Conservation (phyloP, 176 grass and related monocot species). For the bread wheat (Triticum aestivum) region IWGSC_CS_RefSeq_v2.1 NC_057806.1:49266737-49267236, state of each 20-base stretch:
- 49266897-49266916: conserved; percentile 16
- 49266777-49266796: conserved; percentile 82
- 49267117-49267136: background rate
- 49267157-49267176: background rate
- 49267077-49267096: conserved; percentile 18
- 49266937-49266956: conserved; percentile 83
- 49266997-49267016: conserved; percentile 56
- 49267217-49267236: background rate
- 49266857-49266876: background rate
- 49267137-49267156: background rate
- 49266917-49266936: conserved; percentile 24
- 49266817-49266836: conserved; percentile 75
- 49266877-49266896: background rate
- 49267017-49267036: conserved; percentile 57
- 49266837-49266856: conserved; percentile 51
- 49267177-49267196: conserved; percentile 1
- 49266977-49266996: conserved; percentile 58
- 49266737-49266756: conserved; percentile 88
- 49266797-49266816: conserved; percentile 81
- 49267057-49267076: conserved; percentile 57
- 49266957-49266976: conserved; percentile 75
- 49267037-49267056: conserved; percentile 43
- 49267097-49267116: conserved; percentile 12
- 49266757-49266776: conserved; percentile 83
- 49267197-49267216: conserved; percentile 10